Evolutionary conservation across 2,329 filamentous ascomycete species (phyloP).

Genomic region (Exophiala sideris): DNA sequence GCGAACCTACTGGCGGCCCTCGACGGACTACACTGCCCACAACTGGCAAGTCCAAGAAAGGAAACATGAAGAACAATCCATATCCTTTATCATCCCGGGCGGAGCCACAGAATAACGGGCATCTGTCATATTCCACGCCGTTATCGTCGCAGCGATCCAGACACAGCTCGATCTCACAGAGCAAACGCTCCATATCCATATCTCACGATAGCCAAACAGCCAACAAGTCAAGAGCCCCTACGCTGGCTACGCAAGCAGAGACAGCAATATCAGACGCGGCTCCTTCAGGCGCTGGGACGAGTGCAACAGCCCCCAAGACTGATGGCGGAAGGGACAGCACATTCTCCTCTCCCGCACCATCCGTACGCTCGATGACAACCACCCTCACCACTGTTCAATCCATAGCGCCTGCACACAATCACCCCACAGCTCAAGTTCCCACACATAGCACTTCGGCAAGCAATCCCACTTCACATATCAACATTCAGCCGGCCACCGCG

Average conservation of each 20-base stretch:
- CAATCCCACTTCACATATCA: conserved; percentile 49
- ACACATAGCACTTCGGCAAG: conserved; percentile 32
- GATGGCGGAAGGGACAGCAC: conserved; percentile 66
- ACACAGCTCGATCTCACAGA: conserved; percentile 54
- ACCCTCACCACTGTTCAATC: conserved; percentile 66
- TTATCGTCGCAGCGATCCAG: conserved; percentile 54
- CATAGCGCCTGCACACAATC: conserved; percentile 47
- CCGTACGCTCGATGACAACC: conserved; percentile 63
- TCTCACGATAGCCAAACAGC: conserved; percentile 58
- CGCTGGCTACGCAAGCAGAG: conserved; percentile 78
- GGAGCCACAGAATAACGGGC: conserved; percentile 45
- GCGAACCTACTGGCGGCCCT: conserved; percentile 27
- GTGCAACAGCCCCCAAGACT: conserved; percentile 60
- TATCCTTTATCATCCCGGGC: conserved; percentile 72
- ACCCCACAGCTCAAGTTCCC: conserved; percentile 35
- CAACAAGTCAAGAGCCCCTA: conserved; percentile 71
- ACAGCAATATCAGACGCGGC: conserved; percentile 70
- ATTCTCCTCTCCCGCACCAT: conserved; percentile 63
- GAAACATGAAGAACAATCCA: conserved; percentile 73
- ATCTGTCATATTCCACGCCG: conserved; percentile 51
- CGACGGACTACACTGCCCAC: conserved; percentile 24
- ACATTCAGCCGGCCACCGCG: conserved; percentile 58
- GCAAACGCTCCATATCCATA: conserved; percentile 59
- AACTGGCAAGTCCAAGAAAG: conserved; percentile 52
- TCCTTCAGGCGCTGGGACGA: conserved; percentile 78